Evolutionary conservation across 441 rosid species (phyloP).

Genomic region (Flueggea neowawraea): DNA sequence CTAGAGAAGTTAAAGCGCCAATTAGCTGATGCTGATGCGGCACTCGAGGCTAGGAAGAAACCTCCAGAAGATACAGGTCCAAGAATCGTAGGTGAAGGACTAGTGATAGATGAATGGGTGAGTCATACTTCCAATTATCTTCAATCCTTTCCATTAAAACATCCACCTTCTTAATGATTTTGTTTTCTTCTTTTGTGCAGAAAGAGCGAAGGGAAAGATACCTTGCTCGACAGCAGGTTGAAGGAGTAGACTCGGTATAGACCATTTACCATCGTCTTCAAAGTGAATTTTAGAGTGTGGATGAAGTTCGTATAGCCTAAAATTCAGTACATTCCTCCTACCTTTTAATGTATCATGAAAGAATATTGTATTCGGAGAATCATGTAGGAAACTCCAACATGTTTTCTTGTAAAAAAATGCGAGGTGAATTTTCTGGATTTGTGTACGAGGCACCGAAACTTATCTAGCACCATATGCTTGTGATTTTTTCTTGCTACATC

Average conservation of each 20-base stretch:
- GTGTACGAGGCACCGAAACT: slow-evolving; percentile 16
- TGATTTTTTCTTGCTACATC: slow-evolving; percentile 15
- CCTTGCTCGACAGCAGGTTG: slow-evolving; percentile 49
- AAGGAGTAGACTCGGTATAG: slow-evolving; percentile 44
- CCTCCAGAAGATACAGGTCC: slow-evolving; percentile 55
- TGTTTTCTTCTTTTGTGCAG: slow-evolving; percentile 20
- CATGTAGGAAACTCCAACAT: slow-evolving; percentile 17
- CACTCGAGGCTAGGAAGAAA: slow-evolving; percentile 53
- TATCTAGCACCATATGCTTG: slow-evolving; percentile 26
- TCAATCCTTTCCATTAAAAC: too few species aligned
- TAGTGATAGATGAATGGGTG: slow-evolving; percentile 86
- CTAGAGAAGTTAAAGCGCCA: slow-evolving; percentile 58
- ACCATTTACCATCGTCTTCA: too few species aligned
- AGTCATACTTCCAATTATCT: slow-evolving; percentile 16
- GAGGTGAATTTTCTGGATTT: slow-evolving; percentile 27
- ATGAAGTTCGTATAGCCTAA: slow-evolving; percentile 11
- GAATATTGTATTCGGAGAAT: slow-evolving; percentile 13
- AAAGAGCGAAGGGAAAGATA: slow-evolving; percentile 63
- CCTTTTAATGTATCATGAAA: slow-evolving; percentile 20
- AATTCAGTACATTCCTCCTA: slow-evolving; percentile 18
- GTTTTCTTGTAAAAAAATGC: slow-evolving; percentile 22
- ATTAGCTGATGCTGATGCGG: slow-evolving; percentile 60
- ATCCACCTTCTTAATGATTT: too few species aligned
- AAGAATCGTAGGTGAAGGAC: slow-evolving; percentile 56
- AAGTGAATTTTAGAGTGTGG: not conserved